Evolutionary conservation across 352 stramenopile species (phyloP).

Genomic region (Globisporangium nagaii): DNA sequence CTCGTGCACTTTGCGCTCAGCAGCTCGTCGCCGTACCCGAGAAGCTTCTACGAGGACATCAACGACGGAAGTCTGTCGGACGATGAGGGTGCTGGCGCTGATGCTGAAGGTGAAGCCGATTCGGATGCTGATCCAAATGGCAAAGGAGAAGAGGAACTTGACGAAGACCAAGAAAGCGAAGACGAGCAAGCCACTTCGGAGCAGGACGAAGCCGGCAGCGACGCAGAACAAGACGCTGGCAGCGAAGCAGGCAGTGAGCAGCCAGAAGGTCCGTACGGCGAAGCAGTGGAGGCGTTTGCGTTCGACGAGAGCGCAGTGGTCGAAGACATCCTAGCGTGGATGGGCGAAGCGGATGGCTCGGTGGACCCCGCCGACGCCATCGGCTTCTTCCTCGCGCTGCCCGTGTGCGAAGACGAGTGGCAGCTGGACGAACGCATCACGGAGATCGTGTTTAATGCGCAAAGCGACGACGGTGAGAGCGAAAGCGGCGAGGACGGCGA

Average conservation of each 20-base stretch:
- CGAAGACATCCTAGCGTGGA: constrained; percentile 40
- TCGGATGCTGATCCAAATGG: not conserved
- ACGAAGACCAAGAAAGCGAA: not conserved
- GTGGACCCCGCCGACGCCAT: constrained; percentile 55
- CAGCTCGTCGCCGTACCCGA: constrained; percentile 49
- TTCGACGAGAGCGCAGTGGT: constrained; percentile 50
- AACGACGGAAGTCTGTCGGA: constrained; percentile 14
- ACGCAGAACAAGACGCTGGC: not conserved
- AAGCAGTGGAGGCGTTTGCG: constrained; percentile 46
- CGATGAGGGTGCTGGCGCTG: constrained; percentile 24
- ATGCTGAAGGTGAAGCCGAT: constrained; percentile 11
- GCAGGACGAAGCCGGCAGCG: not conserved
- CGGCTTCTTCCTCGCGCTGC: constrained; percentile 64
- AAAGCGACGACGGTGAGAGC: constrained; percentile 15
- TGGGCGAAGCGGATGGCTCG: constrained; percentile 37
- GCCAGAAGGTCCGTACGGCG: constrained; percentile 33
- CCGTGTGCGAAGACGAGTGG: constrained; percentile 74
- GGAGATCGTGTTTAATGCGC: constrained; percentile 58
- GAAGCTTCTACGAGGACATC: constrained; percentile 68
- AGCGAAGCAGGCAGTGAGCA: not conserved
- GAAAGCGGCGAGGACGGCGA: constrained; percentile 26
- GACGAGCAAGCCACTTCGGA: no score
- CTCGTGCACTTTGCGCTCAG: constrained; percentile 59
- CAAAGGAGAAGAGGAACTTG: constrained; percentile 11
- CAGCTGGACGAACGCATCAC: constrained; percentile 71